Evolutionary conservation across 306 rosid genomes (phyloP), one percentile per base, ranked within the genome.

Genomic region (Pyrus pyrifolia): DNA sequence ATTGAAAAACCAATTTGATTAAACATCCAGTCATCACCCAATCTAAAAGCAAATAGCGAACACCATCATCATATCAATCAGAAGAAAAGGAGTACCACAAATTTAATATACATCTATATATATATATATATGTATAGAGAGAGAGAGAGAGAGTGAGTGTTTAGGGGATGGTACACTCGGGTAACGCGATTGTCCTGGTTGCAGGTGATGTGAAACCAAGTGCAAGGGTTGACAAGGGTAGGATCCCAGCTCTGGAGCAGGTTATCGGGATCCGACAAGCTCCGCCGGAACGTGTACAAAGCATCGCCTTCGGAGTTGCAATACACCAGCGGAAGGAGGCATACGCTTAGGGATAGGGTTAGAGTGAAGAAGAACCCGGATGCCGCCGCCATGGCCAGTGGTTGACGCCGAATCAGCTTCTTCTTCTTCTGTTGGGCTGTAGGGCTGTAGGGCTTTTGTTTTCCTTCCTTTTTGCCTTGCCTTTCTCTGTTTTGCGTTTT

Each of bases 211-310:
- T 94, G 98, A 84, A 92, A 94, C 98, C 98, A 94, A 42, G 98
- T 94, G 74, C 98, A 94, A 31, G 98, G 98, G 59, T 92, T 90
- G 5, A 94, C 98, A 22, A 94, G 96, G 13, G 95, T 94, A 33
- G 98, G 93, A 88, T 94, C 98, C 98, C 98, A 94, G 81, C 98
- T 94, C 83, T 92, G 96, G 38, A 94, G 97, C 5, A 92, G 92
- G 81, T 90, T 90, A 78, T 86, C 92, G 0, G 97, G 97, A 87
- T 94, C 97, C 42, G 89, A 85, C 6, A 94, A 81, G 86, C 96
- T 92, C 71, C 88, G 85, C 40, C 93, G 82, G 18, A 94, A 89
- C 45, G 95, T 87, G 76, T 85, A 92, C 11, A 94, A 94, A 17
- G 97, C 97, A 76, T 92, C 98, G 3, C 97, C 97, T 85, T 94